Conservation (phyloP, 805 yeast species). For the Starmerella potacharoeniae region DNA sequence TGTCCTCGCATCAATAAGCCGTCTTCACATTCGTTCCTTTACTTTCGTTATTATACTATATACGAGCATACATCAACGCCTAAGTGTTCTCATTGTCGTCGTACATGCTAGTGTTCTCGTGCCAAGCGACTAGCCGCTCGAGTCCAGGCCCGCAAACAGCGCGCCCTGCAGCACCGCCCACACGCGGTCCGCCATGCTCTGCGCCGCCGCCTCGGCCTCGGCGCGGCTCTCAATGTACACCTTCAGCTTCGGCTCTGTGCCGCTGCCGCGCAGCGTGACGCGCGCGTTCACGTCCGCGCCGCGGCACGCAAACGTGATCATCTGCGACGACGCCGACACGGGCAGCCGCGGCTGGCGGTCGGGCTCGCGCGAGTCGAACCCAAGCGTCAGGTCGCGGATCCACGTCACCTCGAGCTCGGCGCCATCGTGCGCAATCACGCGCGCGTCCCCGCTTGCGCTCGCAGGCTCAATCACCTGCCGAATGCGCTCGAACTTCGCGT, state of each 20-base stretch:
- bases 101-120: too few relatives aligned
- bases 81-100: too few relatives aligned
- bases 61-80: too few relatives aligned
- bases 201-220: slow-evolving; percentile 37
- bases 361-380: slow-evolving; percentile 59
- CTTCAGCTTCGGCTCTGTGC: slow-evolving; percentile 91
- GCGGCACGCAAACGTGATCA: slow-evolving; percentile 59
- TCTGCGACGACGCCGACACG: slow-evolving; percentile 60
- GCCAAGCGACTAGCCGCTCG: too few relatives aligned
- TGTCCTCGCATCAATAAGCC: too few relatives aligned
- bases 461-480: slow-evolving; percentile 36
- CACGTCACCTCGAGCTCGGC: slow-evolving; percentile 37
- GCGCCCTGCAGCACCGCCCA: slow-evolving; percentile 57
- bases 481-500: slow-evolving; percentile 43
- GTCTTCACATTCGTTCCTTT: too few relatives aligned
- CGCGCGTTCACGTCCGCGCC: slow-evolving; percentile 37
- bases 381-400: slow-evolving; percentile 79
- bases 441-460: neutral
- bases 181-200: slow-evolving; percentile 43
- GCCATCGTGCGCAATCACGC: too few relatives aligned
- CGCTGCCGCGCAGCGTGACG: slow-evolving; percentile 85
- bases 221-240: slow-evolving; percentile 77
- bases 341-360: slow-evolving; percentile 57
- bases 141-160: slow-evolving; percentile 42
- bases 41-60: too few relatives aligned